Conservation (phyloP, 176 grass and related monocot species). For the Aegilops bicornis region DNA sequence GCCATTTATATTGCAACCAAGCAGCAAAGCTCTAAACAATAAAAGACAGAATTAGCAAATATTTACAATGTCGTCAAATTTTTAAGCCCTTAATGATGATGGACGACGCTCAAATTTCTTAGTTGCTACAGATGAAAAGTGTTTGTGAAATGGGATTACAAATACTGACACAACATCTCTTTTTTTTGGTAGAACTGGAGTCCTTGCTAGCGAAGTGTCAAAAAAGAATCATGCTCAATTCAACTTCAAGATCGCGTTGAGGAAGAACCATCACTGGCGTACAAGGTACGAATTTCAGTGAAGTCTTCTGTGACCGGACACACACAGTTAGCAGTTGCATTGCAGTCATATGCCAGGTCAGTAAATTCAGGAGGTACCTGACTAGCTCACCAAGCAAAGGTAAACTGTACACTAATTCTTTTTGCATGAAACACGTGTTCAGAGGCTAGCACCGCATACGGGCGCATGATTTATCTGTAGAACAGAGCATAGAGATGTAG, state of each 20-base stretch:
- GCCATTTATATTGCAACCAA: too few relatives aligned
- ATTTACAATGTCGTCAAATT: background rate
- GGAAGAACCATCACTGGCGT: background rate
- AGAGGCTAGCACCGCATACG: background rate
- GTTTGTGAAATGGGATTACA: too few relatives aligned
- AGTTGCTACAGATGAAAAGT: too few relatives aligned
- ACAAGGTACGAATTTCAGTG: background rate
- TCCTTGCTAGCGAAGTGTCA: background rate
- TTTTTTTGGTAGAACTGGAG: background rate
- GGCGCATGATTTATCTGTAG: background rate
- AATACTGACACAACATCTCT: too few relatives aligned
- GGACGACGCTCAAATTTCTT: too few relatives aligned
- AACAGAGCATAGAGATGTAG: background rate
- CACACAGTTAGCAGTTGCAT: background rate
- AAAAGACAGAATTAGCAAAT: too few relatives aligned
- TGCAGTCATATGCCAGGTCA: background rate
- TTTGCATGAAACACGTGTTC: background rate
- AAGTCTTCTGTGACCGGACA: background rate
- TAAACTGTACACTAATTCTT: background rate
- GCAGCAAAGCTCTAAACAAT: too few relatives aligned
- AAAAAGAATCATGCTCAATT: background rate
- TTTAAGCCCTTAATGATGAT: background rate
- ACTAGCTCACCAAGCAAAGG: background rate
- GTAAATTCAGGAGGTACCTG: background rate
- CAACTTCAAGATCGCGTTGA: background rate